phyloP scores from a whole-genome alignment of 352 stramenopile genomes.

The Poterioochromonas sp. region DNA sequence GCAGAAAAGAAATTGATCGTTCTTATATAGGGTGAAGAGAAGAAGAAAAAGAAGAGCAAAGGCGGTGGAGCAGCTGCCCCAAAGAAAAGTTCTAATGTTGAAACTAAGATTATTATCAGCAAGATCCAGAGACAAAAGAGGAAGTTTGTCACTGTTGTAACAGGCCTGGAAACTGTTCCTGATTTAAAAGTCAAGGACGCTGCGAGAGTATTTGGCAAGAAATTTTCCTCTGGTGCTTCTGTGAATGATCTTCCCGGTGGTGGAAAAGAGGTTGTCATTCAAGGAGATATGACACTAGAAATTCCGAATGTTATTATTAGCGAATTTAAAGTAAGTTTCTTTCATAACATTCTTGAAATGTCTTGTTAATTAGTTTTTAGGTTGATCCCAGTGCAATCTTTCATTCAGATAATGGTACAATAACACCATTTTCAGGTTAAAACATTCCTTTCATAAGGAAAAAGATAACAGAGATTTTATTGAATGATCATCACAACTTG shows the following conservation, averaged over 20 bases:
- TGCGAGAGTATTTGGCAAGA: constrained; percentile 38
- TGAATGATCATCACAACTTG: too few relatives aligned
- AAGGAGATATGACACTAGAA: constrained; percentile 37
- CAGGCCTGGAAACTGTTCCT: constrained; percentile 36
- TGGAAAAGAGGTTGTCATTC: constrained; percentile 36
- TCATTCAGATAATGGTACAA: not conserved
- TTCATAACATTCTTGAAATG: not conserved
- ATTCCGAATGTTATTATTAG: constrained; percentile 23
- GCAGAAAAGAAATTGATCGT: not conserved
- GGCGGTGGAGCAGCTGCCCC: not conserved
- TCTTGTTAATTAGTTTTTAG: constrained; percentile 23
- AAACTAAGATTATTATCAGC: constrained; percentile 34
- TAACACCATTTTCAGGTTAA: constrained; percentile 26
- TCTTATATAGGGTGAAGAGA: not conserved
- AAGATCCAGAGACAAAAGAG: constrained; percentile 32
- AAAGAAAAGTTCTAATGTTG: constrained; percentile 35
- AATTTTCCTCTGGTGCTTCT: constrained; percentile 39
- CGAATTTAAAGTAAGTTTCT: constrained; percentile 34
- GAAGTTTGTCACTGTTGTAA: constrained; percentile 37
- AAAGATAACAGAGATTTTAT: too few relatives aligned
- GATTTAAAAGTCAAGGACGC: constrained; percentile 39
- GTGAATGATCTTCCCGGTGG: constrained; percentile 28
- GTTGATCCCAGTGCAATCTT: constrained; percentile 11
- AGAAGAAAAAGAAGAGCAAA: constrained; percentile 12
- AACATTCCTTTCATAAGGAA: too few relatives aligned